Evolutionary conservation across 441 rosid species (phyloP).

Genomic region (Biscutella laevigata): DNA sequence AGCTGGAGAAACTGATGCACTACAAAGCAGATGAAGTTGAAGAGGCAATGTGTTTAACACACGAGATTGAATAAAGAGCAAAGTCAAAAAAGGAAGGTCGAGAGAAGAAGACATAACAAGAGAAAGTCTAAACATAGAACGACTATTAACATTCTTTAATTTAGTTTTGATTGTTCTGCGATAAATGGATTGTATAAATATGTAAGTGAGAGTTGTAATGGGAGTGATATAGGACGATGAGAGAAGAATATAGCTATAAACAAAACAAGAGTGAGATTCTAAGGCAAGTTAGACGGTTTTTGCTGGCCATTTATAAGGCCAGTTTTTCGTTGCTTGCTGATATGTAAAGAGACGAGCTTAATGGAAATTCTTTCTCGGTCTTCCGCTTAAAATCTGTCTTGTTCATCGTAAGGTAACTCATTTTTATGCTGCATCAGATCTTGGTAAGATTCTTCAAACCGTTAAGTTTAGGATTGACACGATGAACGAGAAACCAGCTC

Average conservation of each 20-base stretch:
- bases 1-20: conserved; percentile 52
- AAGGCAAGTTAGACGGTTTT: conserved; percentile 25
- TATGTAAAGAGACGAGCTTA: conserved; percentile 18
- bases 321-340: conserved; percentile 26
- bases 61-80: too few species aligned
- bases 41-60: conserved; percentile 10
- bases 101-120: conserved; percentile 21
- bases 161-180: not conserved
- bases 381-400: conserved; percentile 19
- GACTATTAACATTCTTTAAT: conserved; percentile 13
- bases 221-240: conserved; percentile 23
- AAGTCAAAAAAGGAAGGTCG: conserved; percentile 21
- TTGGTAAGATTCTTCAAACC: conserved; percentile 4
- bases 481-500: conserved; percentile 49
- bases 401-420: not conserved
- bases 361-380: conserved; percentile 26
- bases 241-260: conserved; percentile 20
- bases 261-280: conserved; percentile 6
- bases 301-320: conserved; percentile 21
- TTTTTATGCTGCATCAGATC: not conserved
- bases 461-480: conserved; percentile 34
- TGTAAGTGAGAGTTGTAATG: conserved; percentile 20
- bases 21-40: conserved; percentile 40
- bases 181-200: conserved; percentile 4
- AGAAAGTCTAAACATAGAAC: conserved; percentile 16